A percentile compares a stretch with the other conserved stretches of the same genome.
Evolutionary conservation across 2,329 filamentous ascomycete species (phyloP).

Genomic region (Aspergillus costaricaensis): DNA sequence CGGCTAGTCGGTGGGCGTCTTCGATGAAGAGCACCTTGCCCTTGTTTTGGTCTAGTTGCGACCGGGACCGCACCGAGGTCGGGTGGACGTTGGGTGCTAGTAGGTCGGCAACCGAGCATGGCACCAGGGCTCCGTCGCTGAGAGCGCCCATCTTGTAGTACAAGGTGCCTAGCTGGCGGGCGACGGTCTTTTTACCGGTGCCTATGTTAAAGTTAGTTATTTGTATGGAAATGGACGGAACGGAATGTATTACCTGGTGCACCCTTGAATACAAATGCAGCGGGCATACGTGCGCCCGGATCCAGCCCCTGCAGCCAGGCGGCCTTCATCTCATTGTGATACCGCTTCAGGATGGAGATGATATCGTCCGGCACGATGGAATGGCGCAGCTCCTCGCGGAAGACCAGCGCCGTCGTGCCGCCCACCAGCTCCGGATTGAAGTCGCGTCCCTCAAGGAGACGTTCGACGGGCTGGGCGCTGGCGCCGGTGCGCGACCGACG

Average conservation of each 20-base stretch:
- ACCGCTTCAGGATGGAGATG: slow-evolving; percentile 20
- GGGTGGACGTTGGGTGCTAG: slow-evolving; percentile 6
- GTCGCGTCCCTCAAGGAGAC: slow-evolving; percentile 19
- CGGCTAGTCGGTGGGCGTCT: slow-evolving; percentile 22
- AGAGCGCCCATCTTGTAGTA: slow-evolving; percentile 27
- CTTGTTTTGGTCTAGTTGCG: slow-evolving; percentile 16
- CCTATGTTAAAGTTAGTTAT: background rate
- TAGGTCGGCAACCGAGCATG: slow-evolving; percentile 21
- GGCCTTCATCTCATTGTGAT: slow-evolving; percentile 23
- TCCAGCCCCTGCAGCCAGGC: slow-evolving; percentile 21
- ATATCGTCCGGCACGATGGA: slow-evolving; percentile 24
- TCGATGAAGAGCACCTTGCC: slow-evolving; percentile 23
- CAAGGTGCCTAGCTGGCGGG: slow-evolving; percentile 18
- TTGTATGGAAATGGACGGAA: no score
- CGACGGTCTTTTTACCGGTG: slow-evolving; percentile 20
- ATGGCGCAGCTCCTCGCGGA: slow-evolving; percentile 20
- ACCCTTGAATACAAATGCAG: slow-evolving; percentile 25
- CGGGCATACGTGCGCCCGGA: slow-evolving; percentile 16
- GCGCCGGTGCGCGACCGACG: slow-evolving; percentile 1
- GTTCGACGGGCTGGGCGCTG: background rate
- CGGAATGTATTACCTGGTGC: slow-evolving; percentile 13
- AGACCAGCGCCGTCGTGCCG: slow-evolving; percentile 10
- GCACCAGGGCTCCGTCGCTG: slow-evolving; percentile 14
- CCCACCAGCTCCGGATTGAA: slow-evolving; percentile 14
- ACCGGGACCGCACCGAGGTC: slow-evolving; percentile 13